phyloP scores from a whole-genome alignment of 805 yeast species.

The Teunomyces panamensis region DNA sequence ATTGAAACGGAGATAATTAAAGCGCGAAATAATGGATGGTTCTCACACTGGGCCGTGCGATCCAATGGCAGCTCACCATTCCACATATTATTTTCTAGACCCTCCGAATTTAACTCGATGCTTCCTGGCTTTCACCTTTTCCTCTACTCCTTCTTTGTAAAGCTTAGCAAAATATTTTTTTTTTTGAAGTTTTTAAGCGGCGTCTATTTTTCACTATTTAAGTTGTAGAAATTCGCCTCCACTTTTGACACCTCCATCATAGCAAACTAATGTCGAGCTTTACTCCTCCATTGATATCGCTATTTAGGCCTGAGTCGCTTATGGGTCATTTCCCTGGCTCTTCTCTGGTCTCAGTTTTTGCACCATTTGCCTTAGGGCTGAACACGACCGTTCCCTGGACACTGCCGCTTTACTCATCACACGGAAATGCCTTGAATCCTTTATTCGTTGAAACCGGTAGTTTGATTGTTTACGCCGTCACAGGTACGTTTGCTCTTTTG shows the following conservation, averaged over 20 bases:
- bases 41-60: neutral
- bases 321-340: neutral
- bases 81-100: neutral
- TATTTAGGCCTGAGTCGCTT: neutral
- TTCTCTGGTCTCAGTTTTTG: neutral
- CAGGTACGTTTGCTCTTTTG: conserved; percentile 12
- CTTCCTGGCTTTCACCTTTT: neutral
- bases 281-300: neutral
- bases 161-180: too few relatives aligned
- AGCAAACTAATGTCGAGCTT: neutral
- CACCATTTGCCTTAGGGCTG: neutral
- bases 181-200: too few relatives aligned
- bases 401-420: conserved; percentile 18
- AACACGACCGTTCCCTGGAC: conserved; percentile 6
- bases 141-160: too few relatives aligned
- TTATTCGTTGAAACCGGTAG: conserved; percentile 16
- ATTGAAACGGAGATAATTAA: neutral
- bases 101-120: too few relatives aligned
- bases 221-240: neutral
- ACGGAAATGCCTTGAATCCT: conserved; percentile 22
- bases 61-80: neutral
- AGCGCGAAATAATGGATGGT: neutral
- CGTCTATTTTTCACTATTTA: neutral
- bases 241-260: neutral
- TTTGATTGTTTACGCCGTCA: conserved; percentile 7